These are phyloP conservation scores for Raphanus raphanistrum DNA, from an alignment of 345 rosid genomes.

Conservation along the genomic window DNA sequence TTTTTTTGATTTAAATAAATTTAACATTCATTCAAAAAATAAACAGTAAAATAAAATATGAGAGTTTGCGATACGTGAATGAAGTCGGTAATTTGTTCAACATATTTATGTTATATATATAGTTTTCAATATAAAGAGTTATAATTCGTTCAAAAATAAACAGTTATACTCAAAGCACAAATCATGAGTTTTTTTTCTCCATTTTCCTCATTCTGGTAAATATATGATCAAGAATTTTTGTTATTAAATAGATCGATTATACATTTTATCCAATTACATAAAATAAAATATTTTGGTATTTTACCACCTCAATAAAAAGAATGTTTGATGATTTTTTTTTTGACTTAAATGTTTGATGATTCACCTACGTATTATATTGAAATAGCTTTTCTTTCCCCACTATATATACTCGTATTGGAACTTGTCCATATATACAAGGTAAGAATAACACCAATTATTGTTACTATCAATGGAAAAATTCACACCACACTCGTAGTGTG, in stretches of 20 bases:
- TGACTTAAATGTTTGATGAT: background rate
- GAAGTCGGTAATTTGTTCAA: background rate
- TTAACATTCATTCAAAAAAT: too few species aligned
- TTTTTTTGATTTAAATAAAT: too few species aligned
- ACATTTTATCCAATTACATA: too few species aligned
- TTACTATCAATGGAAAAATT: background rate
- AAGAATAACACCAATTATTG: constrained; percentile 1
- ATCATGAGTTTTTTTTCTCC: background rate
- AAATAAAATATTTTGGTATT: too few species aligned
- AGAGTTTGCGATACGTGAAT: background rate
- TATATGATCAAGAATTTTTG: too few species aligned
- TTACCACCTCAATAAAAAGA: background rate
- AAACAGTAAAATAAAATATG: too few species aligned
- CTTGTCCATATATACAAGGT: background rate
- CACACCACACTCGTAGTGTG: background rate
- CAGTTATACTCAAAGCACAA: background rate
- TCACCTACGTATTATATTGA: background rate
- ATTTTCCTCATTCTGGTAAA: too few species aligned
- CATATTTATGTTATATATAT: background rate
- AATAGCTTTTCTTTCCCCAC: background rate
- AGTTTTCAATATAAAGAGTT: background rate
- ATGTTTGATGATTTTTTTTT: too few species aligned
- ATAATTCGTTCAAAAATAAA: background rate
- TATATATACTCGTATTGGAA: background rate
- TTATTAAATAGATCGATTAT: background rate